phyloP scores from a whole-genome alignment of 768 basidiomycete genomes.

The Rhodotorula diobovata region DNA sequence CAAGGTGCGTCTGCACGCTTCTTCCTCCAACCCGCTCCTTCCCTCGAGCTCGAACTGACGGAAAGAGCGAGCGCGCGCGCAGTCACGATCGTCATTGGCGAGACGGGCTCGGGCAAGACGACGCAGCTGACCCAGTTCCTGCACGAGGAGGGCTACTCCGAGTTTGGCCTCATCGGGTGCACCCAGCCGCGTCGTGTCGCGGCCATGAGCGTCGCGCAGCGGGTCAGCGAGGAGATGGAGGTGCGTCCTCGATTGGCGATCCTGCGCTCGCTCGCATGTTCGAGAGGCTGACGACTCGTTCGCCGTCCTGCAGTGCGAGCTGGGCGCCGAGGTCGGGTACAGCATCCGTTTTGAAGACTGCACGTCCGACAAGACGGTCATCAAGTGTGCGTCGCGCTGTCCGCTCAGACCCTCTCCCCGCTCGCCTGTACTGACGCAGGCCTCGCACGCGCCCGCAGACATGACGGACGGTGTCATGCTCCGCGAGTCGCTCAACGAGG shows the following conservation, averaged over 20 bases:
- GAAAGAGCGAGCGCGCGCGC: neutral
- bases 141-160: constrained; percentile 93
- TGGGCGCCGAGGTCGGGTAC: constrained; percentile 88
- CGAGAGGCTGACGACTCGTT: neutral
- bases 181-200: constrained; percentile 98
- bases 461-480: constrained; percentile 99
- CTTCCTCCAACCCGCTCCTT: no score
- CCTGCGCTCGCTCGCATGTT: neutral
- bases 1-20: constrained; percentile 60
- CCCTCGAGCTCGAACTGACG: neutral
- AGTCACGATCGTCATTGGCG: constrained; percentile 96
- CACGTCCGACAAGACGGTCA: constrained; percentile 86
- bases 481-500: constrained; percentile 96
- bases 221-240: constrained; percentile 99
- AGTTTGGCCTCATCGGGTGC: constrained; percentile 85
- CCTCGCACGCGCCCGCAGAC: constrained; percentile 53
- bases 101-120: constrained; percentile 99
- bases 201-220: constrained; percentile 99
- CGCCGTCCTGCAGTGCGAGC: constrained; percentile 57
- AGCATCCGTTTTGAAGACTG: constrained; percentile 99
- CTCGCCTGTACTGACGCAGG: constrained; percentile 4
- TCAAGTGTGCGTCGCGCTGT: constrained; percentile 70
- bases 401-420: neutral
- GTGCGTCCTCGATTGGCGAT: constrained; percentile 49
- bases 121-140: constrained; percentile 93